A percentile compares a stretch with the other conserved stretches of the same genome.
These are phyloP conservation scores for Aphanomyces invadans DNA, from an alignment of 352 stramenopile genomes.

Conservation along the genomic window DNA sequence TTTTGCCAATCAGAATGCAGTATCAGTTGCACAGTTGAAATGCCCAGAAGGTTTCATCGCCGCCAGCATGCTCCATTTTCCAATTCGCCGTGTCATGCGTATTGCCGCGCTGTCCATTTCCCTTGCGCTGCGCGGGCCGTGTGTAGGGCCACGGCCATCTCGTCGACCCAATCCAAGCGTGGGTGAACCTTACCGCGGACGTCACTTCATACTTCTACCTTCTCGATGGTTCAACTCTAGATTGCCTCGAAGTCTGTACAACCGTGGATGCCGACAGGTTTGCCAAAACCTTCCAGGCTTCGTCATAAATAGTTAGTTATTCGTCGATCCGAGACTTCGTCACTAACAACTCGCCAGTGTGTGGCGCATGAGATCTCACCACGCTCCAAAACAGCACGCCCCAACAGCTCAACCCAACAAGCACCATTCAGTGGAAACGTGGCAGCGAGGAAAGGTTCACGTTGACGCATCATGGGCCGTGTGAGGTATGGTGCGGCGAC, in stretches of 20 bases:
- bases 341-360: neutral
- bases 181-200: neutral
- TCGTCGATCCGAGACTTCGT: neutral
- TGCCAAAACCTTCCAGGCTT: neutral
- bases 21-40: neutral
- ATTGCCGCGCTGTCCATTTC: neutral
- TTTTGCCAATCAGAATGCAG: neutral
- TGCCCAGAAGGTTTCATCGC: too few relatives aligned
- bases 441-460: neutral
- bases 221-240: neutral
- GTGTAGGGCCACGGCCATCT: neutral
- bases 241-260: neutral
- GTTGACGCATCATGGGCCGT: neutral
- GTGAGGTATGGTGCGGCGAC: neutral
- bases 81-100: neutral
- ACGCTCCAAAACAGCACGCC: neutral
- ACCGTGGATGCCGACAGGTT: neutral
- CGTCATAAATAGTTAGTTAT: neutral
- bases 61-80: too few relatives aligned
- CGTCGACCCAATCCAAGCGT: neutral
- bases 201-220: neutral
- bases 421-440: neutral
- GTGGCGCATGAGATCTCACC: neutral
- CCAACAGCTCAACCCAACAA: neutral
- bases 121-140: neutral